Evolutionary conservation across 768 basidiomycete genomes (phyloP).

Genomic region (Auriscalpium microsporum): DNA sequence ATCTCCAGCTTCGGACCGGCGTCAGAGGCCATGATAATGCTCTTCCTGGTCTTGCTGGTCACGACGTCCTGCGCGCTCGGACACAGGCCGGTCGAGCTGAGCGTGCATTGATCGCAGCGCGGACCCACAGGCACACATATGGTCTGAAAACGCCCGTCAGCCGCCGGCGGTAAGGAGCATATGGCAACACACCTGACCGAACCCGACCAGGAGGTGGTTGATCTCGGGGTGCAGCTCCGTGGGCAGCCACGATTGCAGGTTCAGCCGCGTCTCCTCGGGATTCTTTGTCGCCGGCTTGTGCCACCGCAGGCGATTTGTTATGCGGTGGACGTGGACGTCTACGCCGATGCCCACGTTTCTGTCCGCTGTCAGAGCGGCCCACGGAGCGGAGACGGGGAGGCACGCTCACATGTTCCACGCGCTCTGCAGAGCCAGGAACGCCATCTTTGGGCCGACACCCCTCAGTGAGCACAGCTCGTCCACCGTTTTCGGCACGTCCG

Average conservation of each 20-base stretch:
- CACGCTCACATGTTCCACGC: constrained; percentile 72
- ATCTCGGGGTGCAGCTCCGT: constrained; percentile 64
- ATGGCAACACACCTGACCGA: constrained; percentile 57
- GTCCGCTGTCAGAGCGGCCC: not conserved
- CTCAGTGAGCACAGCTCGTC: constrained; percentile 82
- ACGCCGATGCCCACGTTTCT: constrained; percentile 91
- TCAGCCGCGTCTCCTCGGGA: constrained; percentile 85
- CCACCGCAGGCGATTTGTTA: constrained; percentile 91
- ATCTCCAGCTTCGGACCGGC: constrained; percentile 33
- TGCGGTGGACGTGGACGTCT: constrained; percentile 92
- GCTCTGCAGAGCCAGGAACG: constrained; percentile 72
- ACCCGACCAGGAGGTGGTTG: constrained; percentile 75
- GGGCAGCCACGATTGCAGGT: constrained; percentile 80
- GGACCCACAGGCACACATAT: constrained; percentile 62
- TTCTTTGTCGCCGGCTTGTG: constrained; percentile 76
- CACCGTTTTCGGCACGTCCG: constrained; percentile 83
- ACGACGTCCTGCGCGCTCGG: constrained; percentile 47
- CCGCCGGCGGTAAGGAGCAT: not conserved
- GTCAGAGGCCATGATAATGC: not conserved
- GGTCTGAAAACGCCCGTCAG: constrained; percentile 30
- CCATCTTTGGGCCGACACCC: constrained; percentile 97
- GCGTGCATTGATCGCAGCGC: constrained; percentile 53
- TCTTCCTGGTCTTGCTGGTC: constrained; percentile 15
- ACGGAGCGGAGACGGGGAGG: not conserved
- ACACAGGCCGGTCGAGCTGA: constrained; percentile 49